Evolutionary conservation across 352 stramenopile genomes (phyloP), one percentile per base, ranked within the genome.

Genomic region (Blastocystis sp.): DNA sequence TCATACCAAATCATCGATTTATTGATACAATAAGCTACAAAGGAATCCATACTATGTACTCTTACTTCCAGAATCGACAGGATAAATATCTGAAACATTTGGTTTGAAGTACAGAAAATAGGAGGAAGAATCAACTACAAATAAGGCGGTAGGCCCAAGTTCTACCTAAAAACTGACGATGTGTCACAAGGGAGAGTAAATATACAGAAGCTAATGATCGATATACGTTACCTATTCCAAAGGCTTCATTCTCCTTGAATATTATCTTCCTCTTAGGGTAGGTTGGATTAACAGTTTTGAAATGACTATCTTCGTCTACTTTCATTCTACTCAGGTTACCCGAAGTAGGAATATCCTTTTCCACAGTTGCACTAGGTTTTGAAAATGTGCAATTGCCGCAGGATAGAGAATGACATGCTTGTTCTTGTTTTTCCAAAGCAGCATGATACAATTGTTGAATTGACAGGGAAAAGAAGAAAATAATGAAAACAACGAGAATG

Each of bases 91-190:
- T n/a, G 54, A 32, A 16, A 61, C 27, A n/a, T 61, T 61, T 14
- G 54, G 54, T 61, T 61, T n/a, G 54, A 61, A 61, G 27, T 61
- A 61, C 2, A 61, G 3, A 61, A 61, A 61, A 61, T 61, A 61
- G 54, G 27, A 32, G 3, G 54, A 16, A 7, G 19, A 61, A 61
- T 61, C 54, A n/a, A 32, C 54, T 61, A 61, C 6, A 32, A 3
- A 61, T 61, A 32, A 61, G 12, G 6, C 3, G 6, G 3, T 7
- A 14, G 2, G 3, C 12, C 19, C 54, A 16, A 3, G 3, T 61
- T 9, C 6, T 61, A 61, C 54, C 12, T 3, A 61, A 61, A 32
- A 61, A 32, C 6, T n/a, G 3, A 32, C 54, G 19, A 12, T 61
- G 3, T 7, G 54, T 61, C 12, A 61, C 54, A 61, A 61, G 19